Conservation (phyloP, 495 filamentous ascomycete genomes). For the Tuber umbilicatum region DNA sequence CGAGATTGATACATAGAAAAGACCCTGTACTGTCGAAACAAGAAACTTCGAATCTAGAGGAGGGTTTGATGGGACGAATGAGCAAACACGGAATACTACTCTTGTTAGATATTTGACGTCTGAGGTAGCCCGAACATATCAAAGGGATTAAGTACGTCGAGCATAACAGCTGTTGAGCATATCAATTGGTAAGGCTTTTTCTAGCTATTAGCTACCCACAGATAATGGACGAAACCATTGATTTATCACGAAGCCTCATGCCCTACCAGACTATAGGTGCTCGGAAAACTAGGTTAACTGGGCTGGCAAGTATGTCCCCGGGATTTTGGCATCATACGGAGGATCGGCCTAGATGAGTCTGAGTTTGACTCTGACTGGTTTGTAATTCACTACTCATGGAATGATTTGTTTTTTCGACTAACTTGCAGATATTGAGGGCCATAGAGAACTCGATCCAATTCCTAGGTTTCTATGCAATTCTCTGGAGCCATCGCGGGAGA, state of each 20-base stretch:
- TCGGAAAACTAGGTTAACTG: slow-evolving; percentile 56
- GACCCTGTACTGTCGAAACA: slow-evolving; percentile 54
- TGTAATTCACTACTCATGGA: slow-evolving; percentile 59
- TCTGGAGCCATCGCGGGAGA: slow-evolving; percentile 58
- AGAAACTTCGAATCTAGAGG: slow-evolving; percentile 49
- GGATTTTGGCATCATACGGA: slow-evolving; percentile 51
- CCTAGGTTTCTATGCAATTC: slow-evolving; percentile 52
- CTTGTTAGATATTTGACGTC: slow-evolving; percentile 67
- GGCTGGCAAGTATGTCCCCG: slow-evolving; percentile 53
- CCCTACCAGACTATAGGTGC: slow-evolving; percentile 67
- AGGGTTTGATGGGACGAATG: slow-evolving; percentile 56
- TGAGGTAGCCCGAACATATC: slow-evolving; percentile 57
- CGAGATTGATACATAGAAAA: slow-evolving; percentile 50
- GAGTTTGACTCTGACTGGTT: slow-evolving; percentile 40
- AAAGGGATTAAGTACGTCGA: slow-evolving; percentile 49
- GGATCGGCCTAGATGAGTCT: slow-evolving; percentile 50
- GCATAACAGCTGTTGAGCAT: slow-evolving; percentile 2
- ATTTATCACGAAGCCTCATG: slow-evolving; percentile 55
- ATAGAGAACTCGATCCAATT: slow-evolving; percentile 35
- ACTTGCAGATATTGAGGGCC: slow-evolving; percentile 50
- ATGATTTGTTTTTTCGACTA: slow-evolving; percentile 57
- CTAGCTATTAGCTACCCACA: slow-evolving; percentile 54
- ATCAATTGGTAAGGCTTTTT: slow-evolving; percentile 10
- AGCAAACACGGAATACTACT: slow-evolving; percentile 51
- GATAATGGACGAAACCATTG: slow-evolving; percentile 47